Base-by-base conservation (phyloP, 2,329 filamentous ascomycete species). In the Cercospora brassicicola region DNA sequence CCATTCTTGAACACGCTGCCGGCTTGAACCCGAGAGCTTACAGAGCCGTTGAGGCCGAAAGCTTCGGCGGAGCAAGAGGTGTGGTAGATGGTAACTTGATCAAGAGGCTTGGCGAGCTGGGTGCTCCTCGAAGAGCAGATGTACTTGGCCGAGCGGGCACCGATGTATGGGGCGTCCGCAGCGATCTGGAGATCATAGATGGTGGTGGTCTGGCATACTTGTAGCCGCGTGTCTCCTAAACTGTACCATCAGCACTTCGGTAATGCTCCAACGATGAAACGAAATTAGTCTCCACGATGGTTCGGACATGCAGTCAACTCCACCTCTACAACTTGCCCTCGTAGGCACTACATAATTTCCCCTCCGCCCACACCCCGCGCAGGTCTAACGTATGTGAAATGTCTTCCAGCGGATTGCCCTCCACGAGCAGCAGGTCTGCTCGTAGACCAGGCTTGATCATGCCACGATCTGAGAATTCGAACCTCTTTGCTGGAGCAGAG, bases 21-120 rank as follows among this genome's bases (percentile, higher is more conserved):
- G 93, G 92, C 0, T 84, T 97, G 60, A 98, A 98, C 79, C 91
- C 93, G 2, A 89, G 91, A 65, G 92, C 89, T 0, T 92, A 94
- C 80, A 86, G 95, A 13, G 78, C 66, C 1, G 64, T 82, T 20
- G 83, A 84, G 42, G 81, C 78, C 3, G 82, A 82, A 55, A 80
- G 82, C 2, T 80, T 69, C n/a, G 68, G 79, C 0, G 81, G 82
- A 0, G 87, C 87, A 0, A 83, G 91, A 18, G 89, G 87, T 1
- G 86, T 96, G 62, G 85, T 97, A 3, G 94, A 97, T 77, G 93
- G 93, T 0, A 86, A 85, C n/a, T 76, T 97, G 48, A 78, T 97
- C 69, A 84, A 86, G 67, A 82, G 93, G 66, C 95, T 93, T 88
- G 85, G 87, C 48, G 92, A 95, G 80, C 79, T 96, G 70, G 87